Evolutionary conservation across 1,284 basidiomycete species (phyloP).

Genomic region (Lentinula novae-zelandiae): DNA sequence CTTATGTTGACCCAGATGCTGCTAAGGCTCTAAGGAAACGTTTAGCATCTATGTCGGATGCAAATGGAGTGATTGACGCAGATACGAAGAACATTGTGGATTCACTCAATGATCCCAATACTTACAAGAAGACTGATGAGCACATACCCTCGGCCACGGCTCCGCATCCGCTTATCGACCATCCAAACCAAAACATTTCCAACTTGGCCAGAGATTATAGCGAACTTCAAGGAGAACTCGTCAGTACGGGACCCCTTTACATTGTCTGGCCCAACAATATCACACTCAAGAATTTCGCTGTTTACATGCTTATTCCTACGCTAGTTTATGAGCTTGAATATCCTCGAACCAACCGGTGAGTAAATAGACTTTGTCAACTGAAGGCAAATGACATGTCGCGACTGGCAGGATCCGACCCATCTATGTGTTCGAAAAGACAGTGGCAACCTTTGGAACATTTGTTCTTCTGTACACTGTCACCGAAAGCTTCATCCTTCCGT

Average conservation of each 20-base stretch:
- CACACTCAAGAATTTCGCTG: slow-evolving; percentile 78
- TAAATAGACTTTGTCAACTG: slow-evolving; percentile 1
- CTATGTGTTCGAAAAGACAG: slow-evolving; percentile 93
- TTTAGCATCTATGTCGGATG: slow-evolving; percentile 35
- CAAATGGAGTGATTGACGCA: slow-evolving; percentile 20
- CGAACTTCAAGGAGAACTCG: slow-evolving; percentile 76
- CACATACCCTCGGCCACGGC: slow-evolving; percentile 16
- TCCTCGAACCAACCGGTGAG: slow-evolving; percentile 80
- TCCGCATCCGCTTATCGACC: slow-evolving; percentile 66
- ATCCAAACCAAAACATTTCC: slow-evolving; percentile 68
- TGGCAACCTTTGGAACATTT: slow-evolving; percentile 94
- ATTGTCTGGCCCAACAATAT: slow-evolving; percentile 88
- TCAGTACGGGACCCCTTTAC: slow-evolving; percentile 59
- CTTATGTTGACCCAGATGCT: slow-evolving; percentile 52
- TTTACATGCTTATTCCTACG: slow-evolving; percentile 89
- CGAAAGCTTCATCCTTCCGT: slow-evolving; percentile 90
- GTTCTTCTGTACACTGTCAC: slow-evolving; percentile 88
- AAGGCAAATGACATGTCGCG: slow-evolving; percentile 4
- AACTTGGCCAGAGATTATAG: slow-evolving; percentile 74
- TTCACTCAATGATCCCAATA: slow-evolving; percentile 12
- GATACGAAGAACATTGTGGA: slow-evolving; percentile 3
- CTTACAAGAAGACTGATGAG: slow-evolving; percentile 9
- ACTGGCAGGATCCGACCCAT: slow-evolving; percentile 74
- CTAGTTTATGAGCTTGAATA: slow-evolving; percentile 97
- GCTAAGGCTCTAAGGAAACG: slow-evolving; percentile 53